Conservation (phyloP, 306 rosid genomes). For the Cicer yamashitae region DNA sequence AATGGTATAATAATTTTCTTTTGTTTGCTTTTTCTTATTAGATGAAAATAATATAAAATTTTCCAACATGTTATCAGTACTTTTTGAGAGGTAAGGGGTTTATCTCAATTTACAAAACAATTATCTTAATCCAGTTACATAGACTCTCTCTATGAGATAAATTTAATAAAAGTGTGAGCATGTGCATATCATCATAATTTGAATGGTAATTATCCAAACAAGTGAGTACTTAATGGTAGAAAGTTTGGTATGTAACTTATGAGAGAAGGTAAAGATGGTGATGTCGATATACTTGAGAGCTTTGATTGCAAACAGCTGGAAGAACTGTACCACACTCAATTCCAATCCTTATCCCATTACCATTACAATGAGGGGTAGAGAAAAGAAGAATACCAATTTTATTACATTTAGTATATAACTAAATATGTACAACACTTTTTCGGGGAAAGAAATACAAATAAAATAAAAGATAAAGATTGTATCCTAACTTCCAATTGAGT, state of each 20-base stretch:
- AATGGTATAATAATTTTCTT: no score
- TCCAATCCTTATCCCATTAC: constrained; percentile 33
- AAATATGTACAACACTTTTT: no score
- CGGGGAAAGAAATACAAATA: no score
- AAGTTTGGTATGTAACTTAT: neutral
- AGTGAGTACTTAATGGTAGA: neutral
- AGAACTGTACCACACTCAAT: neutral
- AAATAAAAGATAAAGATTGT: no score
- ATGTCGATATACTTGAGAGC: constrained; percentile 18
- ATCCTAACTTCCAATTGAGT: no score
- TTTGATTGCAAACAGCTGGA: constrained; percentile 51
- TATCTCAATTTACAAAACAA: neutral
- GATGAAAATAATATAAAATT: no score
- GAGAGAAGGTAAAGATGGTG: neutral
- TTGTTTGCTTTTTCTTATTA: neutral
- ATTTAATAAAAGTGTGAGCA: neutral
- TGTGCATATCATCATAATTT: neutral
- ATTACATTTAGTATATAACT: no score
- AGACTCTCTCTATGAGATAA: neutral
- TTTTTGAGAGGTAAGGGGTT: neutral
- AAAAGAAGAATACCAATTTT: no score
- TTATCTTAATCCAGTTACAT: neutral
- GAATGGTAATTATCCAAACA: neutral
- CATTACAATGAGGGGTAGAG: neutral
- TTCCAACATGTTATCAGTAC: neutral